These are phyloP conservation scores for Tylopilus vinaceipallidus DNA, from an alignment of 768 basidiomycete genomes.

Conservation along the genomic window DNA sequence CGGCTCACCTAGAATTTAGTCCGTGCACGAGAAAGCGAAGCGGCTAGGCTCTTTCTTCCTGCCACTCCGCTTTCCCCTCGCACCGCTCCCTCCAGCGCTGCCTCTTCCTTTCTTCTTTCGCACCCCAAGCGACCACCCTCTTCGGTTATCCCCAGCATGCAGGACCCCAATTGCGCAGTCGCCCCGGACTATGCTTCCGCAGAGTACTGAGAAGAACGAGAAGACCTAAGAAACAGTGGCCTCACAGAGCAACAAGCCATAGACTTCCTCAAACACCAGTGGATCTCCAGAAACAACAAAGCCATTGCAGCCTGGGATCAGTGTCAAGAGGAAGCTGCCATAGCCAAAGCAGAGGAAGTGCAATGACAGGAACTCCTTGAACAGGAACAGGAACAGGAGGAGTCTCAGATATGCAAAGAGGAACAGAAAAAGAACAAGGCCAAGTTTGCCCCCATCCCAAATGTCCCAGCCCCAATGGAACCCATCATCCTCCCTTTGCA, in stretches of 20 bases:
- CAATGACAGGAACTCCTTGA: not conserved
- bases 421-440: not conserved
- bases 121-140: too few species aligned
- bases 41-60: too few species aligned
- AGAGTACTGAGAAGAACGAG: too few species aligned
- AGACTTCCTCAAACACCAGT: not conserved
- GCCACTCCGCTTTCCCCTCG: too few species aligned
- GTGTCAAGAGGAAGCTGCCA: not conserved
- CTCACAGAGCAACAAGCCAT: not conserved
- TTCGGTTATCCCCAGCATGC: too few species aligned
- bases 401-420: not conserved
- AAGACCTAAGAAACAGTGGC: not conserved
- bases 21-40: too few species aligned
- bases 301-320: not conserved
- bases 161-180: too few species aligned
- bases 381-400: not conserved
- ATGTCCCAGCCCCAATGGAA: not conserved
- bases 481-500: not conserved
- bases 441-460: not conserved
- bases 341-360: not conserved
- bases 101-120: too few species aligned
- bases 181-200: too few species aligned
- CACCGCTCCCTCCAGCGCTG: too few species aligned
- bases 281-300: not conserved
- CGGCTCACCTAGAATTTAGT: too few species aligned